Base-by-base conservation (phyloP, 495 filamentous ascomycete genomes). In the Hypoxylon intermedium region DNA sequence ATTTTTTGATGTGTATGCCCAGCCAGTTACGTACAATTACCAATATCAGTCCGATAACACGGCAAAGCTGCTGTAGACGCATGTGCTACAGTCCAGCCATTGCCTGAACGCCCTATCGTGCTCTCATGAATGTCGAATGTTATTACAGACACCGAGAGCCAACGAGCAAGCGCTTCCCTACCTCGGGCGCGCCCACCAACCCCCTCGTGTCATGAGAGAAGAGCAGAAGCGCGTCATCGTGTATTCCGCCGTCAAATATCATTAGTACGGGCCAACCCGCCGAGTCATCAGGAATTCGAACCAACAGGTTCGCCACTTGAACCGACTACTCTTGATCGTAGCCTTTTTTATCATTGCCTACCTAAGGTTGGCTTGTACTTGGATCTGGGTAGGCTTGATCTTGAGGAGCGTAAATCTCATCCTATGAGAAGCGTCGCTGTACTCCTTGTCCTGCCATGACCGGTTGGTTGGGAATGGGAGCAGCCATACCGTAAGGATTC, bases 401-500 rank as follows among this genome's bases (percentile, higher is more conserved):
- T 44, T n/a, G 34, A 49, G 58, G 7, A 52, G 45, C 61, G 52
- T 36, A 54, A 45, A 46, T 20, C 1, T 63, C 55, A 59, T 54
- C 40, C 73, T 80, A 78, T 64, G 74, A 77, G 60, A 79, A 85
- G 52, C 82, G 78, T 50, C 83, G 75, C 60, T 76, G 72, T n/a
- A 80, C 74, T 24, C 69, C 71, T 44, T 82, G 81, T 43, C 79
- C 81, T 12, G 80, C 79, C 78, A 85, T 82, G 21, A 85, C 77
- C 28, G 79, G 75, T 57, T 83, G 84, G 44, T 72, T 73, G 7
- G 75, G 74, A 60, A 88, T 83, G 1, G 74, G 71, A 1, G 65
- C 72, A 6, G 79, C 82, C 82, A 90, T 88, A n/a, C 83, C 86
- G 66, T 91, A 91, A 0, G 88, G 86, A 63, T 90, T 87, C 44